Evolutionary conservation across 495 filamentous ascomycete species (phyloP).

Genomic region (Annulohypoxylon stygium): DNA sequence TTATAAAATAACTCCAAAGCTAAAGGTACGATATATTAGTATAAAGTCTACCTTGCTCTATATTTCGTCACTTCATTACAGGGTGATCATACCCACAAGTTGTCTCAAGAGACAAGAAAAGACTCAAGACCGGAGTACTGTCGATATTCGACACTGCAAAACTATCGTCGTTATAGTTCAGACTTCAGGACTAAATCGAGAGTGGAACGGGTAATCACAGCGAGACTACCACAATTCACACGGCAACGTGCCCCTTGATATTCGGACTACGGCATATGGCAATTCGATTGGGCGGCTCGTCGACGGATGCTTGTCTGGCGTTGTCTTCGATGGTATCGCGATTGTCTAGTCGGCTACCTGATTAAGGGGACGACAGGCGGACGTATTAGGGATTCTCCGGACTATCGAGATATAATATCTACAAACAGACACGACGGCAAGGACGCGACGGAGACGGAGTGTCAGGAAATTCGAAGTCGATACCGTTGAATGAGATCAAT

Average conservation of each 20-base stretch:
- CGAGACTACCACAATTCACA: slow-evolving; percentile 15
- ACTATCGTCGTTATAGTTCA: neutral
- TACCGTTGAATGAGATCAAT: neutral
- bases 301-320: neutral
- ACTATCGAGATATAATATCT: slow-evolving; percentile 7
- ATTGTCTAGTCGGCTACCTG: neutral
- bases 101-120: neutral
- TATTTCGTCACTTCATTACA: neutral
- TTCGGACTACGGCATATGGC: slow-evolving; percentile 28
- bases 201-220: slow-evolving; percentile 10
- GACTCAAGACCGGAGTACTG: neutral
- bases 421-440: neutral
- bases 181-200: slow-evolving; percentile 13
- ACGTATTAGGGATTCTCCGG: slow-evolving; percentile 10
- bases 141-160: slow-evolving; percentile 4
- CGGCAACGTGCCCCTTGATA: slow-evolving; percentile 19
- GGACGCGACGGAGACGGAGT: slow-evolving; percentile 16
- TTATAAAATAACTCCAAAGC: neutral
- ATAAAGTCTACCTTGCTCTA: neutral
- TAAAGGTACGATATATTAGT: slow-evolving; percentile 10
- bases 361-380: neutral
- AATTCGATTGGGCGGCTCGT: slow-evolving; percentile 1
- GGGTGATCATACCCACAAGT: slow-evolving; percentile 14
- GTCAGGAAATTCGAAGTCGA: slow-evolving; percentile 17
- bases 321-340: slow-evolving; percentile 1